A percentile compares a stretch with the other conserved stretches of the same genome.
phyloP scores from a whole-genome alignment of 78 protist genomes.

The Emiliania huxleyi region DNA sequence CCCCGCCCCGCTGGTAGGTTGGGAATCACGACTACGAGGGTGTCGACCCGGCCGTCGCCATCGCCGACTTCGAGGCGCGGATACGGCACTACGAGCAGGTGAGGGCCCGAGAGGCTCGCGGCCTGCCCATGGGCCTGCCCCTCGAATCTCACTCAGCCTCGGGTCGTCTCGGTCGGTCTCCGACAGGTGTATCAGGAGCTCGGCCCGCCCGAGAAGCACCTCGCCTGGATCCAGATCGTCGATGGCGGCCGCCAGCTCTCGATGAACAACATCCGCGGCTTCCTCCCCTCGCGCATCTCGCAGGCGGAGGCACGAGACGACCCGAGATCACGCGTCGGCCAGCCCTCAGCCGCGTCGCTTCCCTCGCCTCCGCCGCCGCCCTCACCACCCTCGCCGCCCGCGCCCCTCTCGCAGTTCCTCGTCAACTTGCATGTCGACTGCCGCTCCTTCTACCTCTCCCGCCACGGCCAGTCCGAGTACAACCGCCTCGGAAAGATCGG shows the following conservation, averaged over 20 bases:
- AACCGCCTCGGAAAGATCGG: constrained; percentile 78
- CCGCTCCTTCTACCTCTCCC: constrained; percentile 70
- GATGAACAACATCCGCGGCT: neutral
- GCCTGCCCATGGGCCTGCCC: no score
- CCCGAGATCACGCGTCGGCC: no score
- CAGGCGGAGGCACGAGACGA: neutral
- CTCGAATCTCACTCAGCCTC: no score
- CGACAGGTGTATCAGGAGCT: neutral
- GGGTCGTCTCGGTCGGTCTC: no score
- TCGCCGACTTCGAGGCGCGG: neutral
- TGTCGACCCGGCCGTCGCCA: neutral
- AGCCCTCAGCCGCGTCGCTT: no score
- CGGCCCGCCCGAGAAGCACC: neutral
- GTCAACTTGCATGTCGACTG: neutral
- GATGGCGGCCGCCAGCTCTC: neutral
- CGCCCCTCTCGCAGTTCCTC: neutral
- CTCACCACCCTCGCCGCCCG: no score
- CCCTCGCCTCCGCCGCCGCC: no score
- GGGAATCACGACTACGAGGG: neutral
- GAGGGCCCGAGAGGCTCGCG: no score
- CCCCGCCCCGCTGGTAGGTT: no score
- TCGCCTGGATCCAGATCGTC: neutral
- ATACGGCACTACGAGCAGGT: neutral
- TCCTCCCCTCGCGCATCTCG: neutral
- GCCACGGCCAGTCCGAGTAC: constrained; percentile 84